These are phyloP conservation scores for Arabis alpina DNA, from an alignment of 345 rosid genomes.

Conservation along the genomic window DNA sequence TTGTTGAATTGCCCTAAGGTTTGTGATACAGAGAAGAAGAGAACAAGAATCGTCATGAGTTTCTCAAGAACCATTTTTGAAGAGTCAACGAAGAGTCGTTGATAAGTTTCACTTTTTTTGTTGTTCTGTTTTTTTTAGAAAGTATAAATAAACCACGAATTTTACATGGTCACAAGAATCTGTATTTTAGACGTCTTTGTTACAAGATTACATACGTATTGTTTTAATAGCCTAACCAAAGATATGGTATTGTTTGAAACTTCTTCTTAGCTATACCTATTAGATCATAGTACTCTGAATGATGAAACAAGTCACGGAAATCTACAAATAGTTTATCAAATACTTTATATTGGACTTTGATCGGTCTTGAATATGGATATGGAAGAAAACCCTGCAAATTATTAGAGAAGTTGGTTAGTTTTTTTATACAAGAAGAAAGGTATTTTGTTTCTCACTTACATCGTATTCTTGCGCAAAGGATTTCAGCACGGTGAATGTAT, in stretches of 20 bases:
- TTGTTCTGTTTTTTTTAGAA: background rate
- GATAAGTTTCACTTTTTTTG: conserved; percentile 24
- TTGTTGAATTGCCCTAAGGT: conserved; percentile 48
- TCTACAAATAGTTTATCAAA: conserved; percentile 86
- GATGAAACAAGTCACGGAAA: conserved; percentile 74
- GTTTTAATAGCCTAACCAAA: conserved; percentile 71
- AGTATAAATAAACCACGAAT: conserved; percentile 9
- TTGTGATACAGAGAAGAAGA: conserved; percentile 39
- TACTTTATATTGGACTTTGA: conserved; percentile 73
- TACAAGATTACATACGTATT: conserved; percentile 23
- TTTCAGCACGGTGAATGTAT: conserved; percentile 71
- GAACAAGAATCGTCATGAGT: conserved; percentile 29
- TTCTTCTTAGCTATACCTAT: conserved; percentile 73
- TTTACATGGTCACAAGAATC: conserved; percentile 22
- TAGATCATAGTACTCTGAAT: conserved; percentile 66
- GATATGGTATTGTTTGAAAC: conserved; percentile 75
- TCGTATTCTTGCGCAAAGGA: conserved; percentile 74
- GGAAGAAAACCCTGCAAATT: conserved; percentile 75
- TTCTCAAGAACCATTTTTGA: conserved; percentile 36
- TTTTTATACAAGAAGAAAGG: background rate
- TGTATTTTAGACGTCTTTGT: conserved; percentile 25
- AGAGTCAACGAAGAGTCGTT: conserved; percentile 26
- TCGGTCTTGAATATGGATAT: conserved; percentile 74
- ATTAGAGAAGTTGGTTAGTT: background rate
- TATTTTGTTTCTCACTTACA: conserved; percentile 48